These are phyloP conservation scores for Apiospora kogelbergensis DNA, from an alignment of 2,329 filamentous ascomycete genomes.

Conservation along the genomic window DNA sequence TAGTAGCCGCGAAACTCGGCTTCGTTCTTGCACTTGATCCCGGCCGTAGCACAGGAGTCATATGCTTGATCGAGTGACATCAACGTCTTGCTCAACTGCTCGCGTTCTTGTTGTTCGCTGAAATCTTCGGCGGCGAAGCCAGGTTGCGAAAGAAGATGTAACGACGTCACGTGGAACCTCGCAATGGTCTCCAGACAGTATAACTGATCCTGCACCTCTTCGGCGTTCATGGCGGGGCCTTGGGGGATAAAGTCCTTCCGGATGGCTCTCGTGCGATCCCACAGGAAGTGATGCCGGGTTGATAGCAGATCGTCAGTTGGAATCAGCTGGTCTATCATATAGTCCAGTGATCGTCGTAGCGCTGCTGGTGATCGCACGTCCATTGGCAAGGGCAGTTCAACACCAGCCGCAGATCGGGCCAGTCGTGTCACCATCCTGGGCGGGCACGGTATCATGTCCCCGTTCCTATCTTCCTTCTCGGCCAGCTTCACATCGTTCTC, in stretches of 20 bases:
- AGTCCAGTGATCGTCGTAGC: conserved; percentile 60
- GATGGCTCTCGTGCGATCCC: conserved; percentile 68
- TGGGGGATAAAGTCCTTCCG: conserved; percentile 70
- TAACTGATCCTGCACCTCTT: conserved; percentile 59
- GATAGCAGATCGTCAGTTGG: conserved; percentile 55
- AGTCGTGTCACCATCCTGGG: conserved; percentile 65
- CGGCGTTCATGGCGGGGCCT: conserved; percentile 52
- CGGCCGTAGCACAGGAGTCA: conserved; percentile 61
- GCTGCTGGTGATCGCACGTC: conserved; percentile 63
- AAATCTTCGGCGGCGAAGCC: conserved; percentile 60
- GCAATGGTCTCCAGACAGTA: conserved; percentile 66
- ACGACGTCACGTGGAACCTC: conserved; percentile 64
- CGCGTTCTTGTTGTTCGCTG: conserved; percentile 66
- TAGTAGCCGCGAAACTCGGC: conserved; percentile 67
- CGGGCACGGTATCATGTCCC: conserved; percentile 46
- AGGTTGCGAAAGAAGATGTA: conserved; percentile 61
- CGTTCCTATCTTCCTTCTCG: conserved; percentile 49
- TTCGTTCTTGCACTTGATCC: conserved; percentile 60
- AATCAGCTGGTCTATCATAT: conserved; percentile 61
- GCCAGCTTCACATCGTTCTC: conserved; percentile 58
- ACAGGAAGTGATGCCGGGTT: conserved; percentile 61
- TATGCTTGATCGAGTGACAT: conserved; percentile 66
- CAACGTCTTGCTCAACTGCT: conserved; percentile 65
- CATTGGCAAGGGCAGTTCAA: conserved; percentile 66
- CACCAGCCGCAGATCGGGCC: conserved; percentile 66